Evolutionary conservation across 2,329 filamentous ascomycete species (phyloP), one percentile per base, ranked within the genome.

Genomic region (Periglandula ipomoeae): DNA sequence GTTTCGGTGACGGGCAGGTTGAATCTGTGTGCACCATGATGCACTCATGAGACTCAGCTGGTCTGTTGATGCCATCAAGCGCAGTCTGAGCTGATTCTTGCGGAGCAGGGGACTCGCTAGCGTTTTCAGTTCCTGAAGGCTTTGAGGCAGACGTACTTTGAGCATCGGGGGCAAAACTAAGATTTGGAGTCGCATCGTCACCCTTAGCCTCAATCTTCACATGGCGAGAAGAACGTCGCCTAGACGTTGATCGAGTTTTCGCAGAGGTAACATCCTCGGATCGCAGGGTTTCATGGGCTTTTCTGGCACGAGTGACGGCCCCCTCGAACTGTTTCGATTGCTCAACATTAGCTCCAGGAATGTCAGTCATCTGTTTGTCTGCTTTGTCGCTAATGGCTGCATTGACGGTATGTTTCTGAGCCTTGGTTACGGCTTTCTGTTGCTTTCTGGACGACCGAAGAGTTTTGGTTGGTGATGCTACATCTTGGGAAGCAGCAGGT

Each of bases 1-100:
- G 53, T 30, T 55, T 43, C 35, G 55, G 5, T 40, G 55, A 52
- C 15, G 56, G 51, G 17, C 39, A 35, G 17, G 40, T 23, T 15
- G 50, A 50, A 9, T 60, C 56, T 11, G 45, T 47, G 9, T 59
- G 55, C 5, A 59, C 55, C 30, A 51, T 52, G 17, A 60, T 61
- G 37, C 50, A 58, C 30, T 51, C 53, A 17, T 50, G 42, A 5
- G 35, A 23, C 20, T 43, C 23, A 20, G 41, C 5, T 17, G 24
- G 32, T 15, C 20, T 20, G 22, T 32, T 6, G 19, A 9, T 26
- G 26, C 9, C 13, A 20, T 17, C 11, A 26, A 23, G 20, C 10
- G 5, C 15, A 22, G 27, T 20, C 23, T 48, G 17, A 43, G 20
- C 34, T 30, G 35, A 20, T 19, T 8, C 13, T 34, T 19, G 15